Percentiles rank a stretch among this genome's conserved stretches.
Evolutionary conservation across 805 yeast species (phyloP).

Genomic region (Saccharomycopsis microspora): DNA sequence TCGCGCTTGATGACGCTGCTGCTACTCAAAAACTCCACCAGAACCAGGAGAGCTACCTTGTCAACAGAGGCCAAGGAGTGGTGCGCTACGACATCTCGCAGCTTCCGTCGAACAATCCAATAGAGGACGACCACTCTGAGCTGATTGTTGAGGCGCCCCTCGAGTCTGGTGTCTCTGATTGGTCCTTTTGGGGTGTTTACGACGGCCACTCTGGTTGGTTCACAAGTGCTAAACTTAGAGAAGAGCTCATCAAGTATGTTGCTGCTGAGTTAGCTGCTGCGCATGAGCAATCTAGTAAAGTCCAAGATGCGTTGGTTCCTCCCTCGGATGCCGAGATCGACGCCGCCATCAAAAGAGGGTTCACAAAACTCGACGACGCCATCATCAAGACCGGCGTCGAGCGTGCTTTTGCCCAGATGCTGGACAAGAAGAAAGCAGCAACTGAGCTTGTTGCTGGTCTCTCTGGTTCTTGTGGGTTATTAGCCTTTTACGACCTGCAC

Average conservation of each 20-base stretch:
- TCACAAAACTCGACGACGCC: constrained; percentile 74
- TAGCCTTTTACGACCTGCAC: constrained; percentile 76
- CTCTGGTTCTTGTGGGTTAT: constrained; percentile 88
- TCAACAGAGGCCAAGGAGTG: constrained; percentile 82
- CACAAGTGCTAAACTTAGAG: constrained; percentile 77
- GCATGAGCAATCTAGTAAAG: constrained; percentile 22
- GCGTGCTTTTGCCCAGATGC: constrained; percentile 35
- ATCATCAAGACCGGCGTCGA: constrained; percentile 69
- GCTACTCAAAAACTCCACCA: constrained; percentile 59
- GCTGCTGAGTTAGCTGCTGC: constrained; percentile 54
- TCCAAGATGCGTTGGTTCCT: constrained; percentile 27
- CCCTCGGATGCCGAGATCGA: constrained; percentile 66
- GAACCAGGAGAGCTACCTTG: constrained; percentile 67
- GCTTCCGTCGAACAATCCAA: constrained; percentile 82
- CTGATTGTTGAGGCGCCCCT: constrained; percentile 65
- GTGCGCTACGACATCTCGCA: constrained; percentile 82
- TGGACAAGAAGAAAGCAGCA: constrained; percentile 52
- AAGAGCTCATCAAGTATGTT: constrained; percentile 67
- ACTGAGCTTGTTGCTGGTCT: constrained; percentile 83
- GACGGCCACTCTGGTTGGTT: constrained; percentile 98
- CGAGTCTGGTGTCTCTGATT: constrained; percentile 41
- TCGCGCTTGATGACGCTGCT: constrained; percentile 53
- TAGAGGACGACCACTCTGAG: constrained; percentile 89
- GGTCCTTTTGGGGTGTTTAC: constrained; percentile 92
- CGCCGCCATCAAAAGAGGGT: constrained; percentile 71